Evolutionary conservation across 148 eudicot genomes (phyloP), one percentile per base, ranked within the genome.

Genomic region (Camellia japonica): DNA sequence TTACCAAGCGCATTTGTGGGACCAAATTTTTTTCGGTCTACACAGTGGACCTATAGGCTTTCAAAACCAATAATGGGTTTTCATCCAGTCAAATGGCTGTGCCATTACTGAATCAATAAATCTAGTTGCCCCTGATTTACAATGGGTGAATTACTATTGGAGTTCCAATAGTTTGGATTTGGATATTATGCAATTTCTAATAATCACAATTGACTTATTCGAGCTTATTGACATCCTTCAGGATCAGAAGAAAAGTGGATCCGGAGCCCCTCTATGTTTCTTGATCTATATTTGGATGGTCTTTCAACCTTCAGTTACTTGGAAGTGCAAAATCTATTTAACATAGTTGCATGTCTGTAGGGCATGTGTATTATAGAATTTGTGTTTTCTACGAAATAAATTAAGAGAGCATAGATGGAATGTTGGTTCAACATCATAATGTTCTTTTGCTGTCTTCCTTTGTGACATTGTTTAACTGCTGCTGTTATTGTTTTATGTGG

Each of bases 181-280:
- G 43, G 43, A 64, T 47, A 2, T 46, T 0, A 14, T 3, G 19
- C 18, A 46, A 1, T 2, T 10, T 52, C 14, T 18, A 46, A 19
- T 19, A 10, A 5, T 44, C 6, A 8, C 30, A 38, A 63, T 43
- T 11, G 20, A 38, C 23, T 5, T 43, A 58, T 16, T 64, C 51
- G 16, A 69, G 63, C 38, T 38, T 55, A 44, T 63, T 46, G 12
- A n/a, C 5, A 69, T 64, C 47, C 78, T 88, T 78, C 92, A 94
- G 98, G 98, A 94, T 94, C 61, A 86, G 87, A 86, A 91, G 98
- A 83, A 90, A 83, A 51, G 88, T 82, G 66, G 91, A 88, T 73
- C 93, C 93, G 1, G 91, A 93, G 86, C 97, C 97, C 1, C 81
- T 93, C 44, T 91, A 82, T 74, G 83, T 64, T 71, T 84, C 85